A percentile compares a stretch with the other conserved stretches of the same genome.
phyloP scores from a whole-genome alignment of 2,329 filamentous ascomycete genomes.

The Botrytis hyacinthi region DNA sequence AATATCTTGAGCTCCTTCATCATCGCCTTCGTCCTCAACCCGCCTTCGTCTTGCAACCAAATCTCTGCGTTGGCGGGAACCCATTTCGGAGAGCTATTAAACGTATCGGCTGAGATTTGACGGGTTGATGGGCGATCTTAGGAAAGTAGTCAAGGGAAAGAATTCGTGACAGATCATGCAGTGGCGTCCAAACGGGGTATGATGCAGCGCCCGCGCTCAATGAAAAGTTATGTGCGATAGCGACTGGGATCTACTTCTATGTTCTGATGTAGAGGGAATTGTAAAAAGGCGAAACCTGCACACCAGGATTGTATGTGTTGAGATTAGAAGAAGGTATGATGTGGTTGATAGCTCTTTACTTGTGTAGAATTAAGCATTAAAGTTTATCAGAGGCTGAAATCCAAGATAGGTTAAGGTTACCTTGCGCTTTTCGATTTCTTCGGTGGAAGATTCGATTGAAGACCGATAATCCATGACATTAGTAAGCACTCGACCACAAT shows the following conservation, averaged over 20 bases:
- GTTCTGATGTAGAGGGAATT: conserved; percentile 28
- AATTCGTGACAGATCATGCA: conserved; percentile 39
- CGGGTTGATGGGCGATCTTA: conserved; percentile 37
- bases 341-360: conserved; percentile 19
- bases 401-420: conserved; percentile 13
- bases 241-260: conserved; percentile 10
- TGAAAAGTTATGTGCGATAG: conserved; percentile 31
- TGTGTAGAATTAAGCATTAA: conserved; percentile 14
- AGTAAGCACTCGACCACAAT: conserved; percentile 6
- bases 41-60: conserved; percentile 66
- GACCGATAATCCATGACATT: not conserved
- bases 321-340: not conserved
- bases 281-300: conserved; percentile 36
- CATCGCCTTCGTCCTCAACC: conserved; percentile 68
- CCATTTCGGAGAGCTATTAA: conserved; percentile 44
- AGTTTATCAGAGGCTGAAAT: conserved; percentile 19
- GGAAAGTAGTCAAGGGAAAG: conserved; percentile 33
- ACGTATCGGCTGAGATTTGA: conserved; percentile 36
- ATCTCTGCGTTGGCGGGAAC: conserved; percentile 59
- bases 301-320: conserved; percentile 26
- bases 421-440: conserved; percentile 7
- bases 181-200: conserved; percentile 34
- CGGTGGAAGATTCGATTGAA: not conserved
- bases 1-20: conserved; percentile 57
- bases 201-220: conserved; percentile 40